Percentiles rank a stretch among this genome's conserved stretches.
phyloP scores from a whole-genome alignment of 2,329 filamentous ascomycete genomes.

The Tolypocladium sp. region DNA sequence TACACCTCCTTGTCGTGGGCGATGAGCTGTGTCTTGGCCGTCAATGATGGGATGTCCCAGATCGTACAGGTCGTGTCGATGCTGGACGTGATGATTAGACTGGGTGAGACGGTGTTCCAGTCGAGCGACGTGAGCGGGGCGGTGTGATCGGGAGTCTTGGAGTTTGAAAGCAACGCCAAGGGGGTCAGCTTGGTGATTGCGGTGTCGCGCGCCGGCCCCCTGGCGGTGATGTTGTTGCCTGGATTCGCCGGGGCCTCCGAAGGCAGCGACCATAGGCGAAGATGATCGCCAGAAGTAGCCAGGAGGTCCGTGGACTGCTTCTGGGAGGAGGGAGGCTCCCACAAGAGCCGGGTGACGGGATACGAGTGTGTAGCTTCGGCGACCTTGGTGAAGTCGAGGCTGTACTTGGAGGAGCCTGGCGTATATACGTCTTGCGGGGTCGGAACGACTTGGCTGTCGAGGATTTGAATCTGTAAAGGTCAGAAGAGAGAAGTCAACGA shows the following conservation, averaged over 20 bases:
- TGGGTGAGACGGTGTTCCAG: constrained; percentile 96
- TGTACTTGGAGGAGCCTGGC: constrained; percentile 63
- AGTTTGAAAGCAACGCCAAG: constrained; percentile 87
- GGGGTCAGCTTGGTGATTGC: constrained; percentile 76
- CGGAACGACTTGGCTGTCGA: constrained; percentile 73
- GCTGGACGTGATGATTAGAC: constrained; percentile 95
- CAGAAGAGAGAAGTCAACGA: background rate
- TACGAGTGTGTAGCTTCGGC: constrained; percentile 98
- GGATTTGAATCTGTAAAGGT: constrained; percentile 75
- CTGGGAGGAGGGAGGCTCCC: constrained; percentile 90
- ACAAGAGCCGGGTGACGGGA: constrained; percentile 87
- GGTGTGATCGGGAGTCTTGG: constrained; percentile 96
- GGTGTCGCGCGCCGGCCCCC: constrained; percentile 39
- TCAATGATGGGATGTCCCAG: constrained; percentile 97
- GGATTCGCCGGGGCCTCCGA: constrained; percentile 47
- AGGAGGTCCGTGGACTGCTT: constrained; percentile 94
- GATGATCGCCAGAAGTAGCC: constrained; percentile 88
- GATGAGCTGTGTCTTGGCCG: constrained; percentile 95
- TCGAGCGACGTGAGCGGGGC: constrained; percentile 92
- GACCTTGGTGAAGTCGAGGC: constrained; percentile 83
- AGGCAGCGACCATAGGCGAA: constrained; percentile 88
- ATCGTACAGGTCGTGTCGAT: constrained; percentile 99
- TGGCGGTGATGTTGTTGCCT: constrained; percentile 59
- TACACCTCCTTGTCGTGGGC: constrained; percentile 99
- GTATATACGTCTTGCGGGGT: constrained; percentile 60